These are phyloP conservation scores for Pleurozium schreberi DNA, from an alignment of 225 moss, liverwort and hornwort genomes.

Conservation along the genomic window DNA sequence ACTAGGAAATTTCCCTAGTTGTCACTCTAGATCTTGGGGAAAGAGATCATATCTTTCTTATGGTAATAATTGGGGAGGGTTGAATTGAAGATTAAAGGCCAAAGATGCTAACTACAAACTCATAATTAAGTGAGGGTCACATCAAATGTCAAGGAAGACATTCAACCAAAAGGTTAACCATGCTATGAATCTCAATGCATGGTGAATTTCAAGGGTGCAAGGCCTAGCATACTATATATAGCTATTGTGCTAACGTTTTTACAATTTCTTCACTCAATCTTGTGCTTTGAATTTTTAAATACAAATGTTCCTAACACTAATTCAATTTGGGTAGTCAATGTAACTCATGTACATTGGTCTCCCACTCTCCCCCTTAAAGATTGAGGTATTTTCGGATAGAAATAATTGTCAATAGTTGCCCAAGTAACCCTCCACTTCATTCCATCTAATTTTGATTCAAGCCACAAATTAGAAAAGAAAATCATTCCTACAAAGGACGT, in stretches of 20 bases:
- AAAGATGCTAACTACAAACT: rapidly evolving
- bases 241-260: rapidly evolving
- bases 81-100: rapidly evolving
- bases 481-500: neutral
- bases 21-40: rapidly evolving
- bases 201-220: no score
- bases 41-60: neutral
- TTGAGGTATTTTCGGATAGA: rapidly evolving
- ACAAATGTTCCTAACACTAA: neutral
- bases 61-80: rapidly evolving
- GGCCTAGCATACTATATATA: rapidly evolving
- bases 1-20: rapidly evolving
- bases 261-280: neutral
- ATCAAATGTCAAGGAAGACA: neutral
- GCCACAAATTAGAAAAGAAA: rapidly evolving
- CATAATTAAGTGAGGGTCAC: rapidly evolving
- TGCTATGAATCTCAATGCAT: neutral
- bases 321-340: rapidly evolving
- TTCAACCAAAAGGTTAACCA: rapidly evolving
- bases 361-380: rapidly evolving
- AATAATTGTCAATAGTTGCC: neutral
- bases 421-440: neutral
- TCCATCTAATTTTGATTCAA: no score
- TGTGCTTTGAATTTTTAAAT: neutral
- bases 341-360: no score